A percentile compares a stretch with the other conserved stretches of the same genome.
phyloP scores from a whole-genome alignment of 352 stramenopile species.

The Globisporangium nodosum region DNA sequence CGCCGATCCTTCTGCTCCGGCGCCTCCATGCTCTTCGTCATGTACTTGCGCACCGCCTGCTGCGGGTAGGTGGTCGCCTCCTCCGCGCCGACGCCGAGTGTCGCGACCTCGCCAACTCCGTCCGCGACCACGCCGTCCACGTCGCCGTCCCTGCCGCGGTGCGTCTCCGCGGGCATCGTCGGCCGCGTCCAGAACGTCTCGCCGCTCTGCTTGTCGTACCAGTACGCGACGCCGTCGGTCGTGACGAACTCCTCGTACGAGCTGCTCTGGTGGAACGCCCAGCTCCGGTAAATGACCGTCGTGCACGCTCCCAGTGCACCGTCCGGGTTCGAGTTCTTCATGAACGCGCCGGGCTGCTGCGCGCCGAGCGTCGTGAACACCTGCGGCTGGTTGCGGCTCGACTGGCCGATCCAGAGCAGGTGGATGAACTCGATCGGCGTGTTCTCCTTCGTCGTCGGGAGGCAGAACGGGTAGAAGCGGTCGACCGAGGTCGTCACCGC shows the following conservation, averaged over 20 bases:
- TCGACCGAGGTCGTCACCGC: slow-evolving; percentile 87
- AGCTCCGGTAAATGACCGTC: slow-evolving; percentile 89
- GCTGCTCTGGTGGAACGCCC: slow-evolving; percentile 85
- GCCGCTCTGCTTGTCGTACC: slow-evolving; percentile 72
- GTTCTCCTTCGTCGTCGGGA: slow-evolving; percentile 88
- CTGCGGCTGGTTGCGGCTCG: slow-evolving; percentile 88
- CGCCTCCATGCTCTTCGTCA: slow-evolving; percentile 80
- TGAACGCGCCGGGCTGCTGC: slow-evolving; percentile 91
- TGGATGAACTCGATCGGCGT: slow-evolving; percentile 92
- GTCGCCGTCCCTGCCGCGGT: slow-evolving; percentile 62
- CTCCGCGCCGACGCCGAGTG: slow-evolving; percentile 56
- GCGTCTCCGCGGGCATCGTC: slow-evolving; percentile 74
- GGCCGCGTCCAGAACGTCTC: slow-evolving; percentile 91
- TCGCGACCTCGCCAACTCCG: slow-evolving; percentile 62
- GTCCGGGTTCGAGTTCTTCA: slow-evolving; percentile 76
- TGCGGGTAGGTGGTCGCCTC: slow-evolving; percentile 52
- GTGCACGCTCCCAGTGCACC: slow-evolving; percentile 76
- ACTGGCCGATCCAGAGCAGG: slow-evolving; percentile 85
- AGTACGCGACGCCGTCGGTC: slow-evolving; percentile 90
- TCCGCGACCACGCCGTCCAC: slow-evolving; percentile 80
- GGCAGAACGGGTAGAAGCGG: slow-evolving; percentile 89
- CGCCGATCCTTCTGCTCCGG: slow-evolving; percentile 54
- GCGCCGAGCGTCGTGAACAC: slow-evolving; percentile 84
- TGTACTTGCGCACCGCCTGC: slow-evolving; percentile 78
- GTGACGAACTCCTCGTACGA: slow-evolving; percentile 89